phyloP scores from a whole-genome alignment of 176 grass and related monocot species.

The Juncus effusus region DNA sequence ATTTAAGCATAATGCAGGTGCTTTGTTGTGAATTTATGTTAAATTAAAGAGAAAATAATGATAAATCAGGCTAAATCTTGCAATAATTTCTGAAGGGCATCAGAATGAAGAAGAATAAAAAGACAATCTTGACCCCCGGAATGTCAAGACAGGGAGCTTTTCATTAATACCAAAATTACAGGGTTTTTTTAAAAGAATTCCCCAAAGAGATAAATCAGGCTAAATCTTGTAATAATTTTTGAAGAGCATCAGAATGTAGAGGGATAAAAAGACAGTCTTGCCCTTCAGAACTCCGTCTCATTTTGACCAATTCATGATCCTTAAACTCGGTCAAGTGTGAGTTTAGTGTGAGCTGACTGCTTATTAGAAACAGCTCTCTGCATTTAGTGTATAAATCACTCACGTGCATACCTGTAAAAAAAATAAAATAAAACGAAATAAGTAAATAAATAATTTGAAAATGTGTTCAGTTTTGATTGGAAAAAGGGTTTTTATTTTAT shows the following conservation, averaged over 20 bases:
- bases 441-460: not conserved
- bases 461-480: not conserved
- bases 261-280: conserved; percentile 88
- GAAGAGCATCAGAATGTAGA: conserved; percentile 64
- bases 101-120: conserved; percentile 65
- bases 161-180: too few relatives aligned
- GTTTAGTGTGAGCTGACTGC: conserved; percentile 89
- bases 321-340: conserved; percentile 93
- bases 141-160: too few relatives aligned
- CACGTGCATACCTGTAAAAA: conserved; percentile 72
- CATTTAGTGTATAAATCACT: conserved; percentile 85
- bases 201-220: conserved; percentile 30
- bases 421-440: not conserved
- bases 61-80: conserved; percentile 58
- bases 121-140: conserved; percentile 97
- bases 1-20: too few relatives aligned
- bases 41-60: too few relatives aligned
- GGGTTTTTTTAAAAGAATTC: not conserved
- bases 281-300: conserved; percentile 73
- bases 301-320: conserved; percentile 88
- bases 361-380: conserved; percentile 78
- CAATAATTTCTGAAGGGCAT: conserved; percentile 65
- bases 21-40: too few relatives aligned
- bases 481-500: not conserved
- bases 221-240: conserved; percentile 69